Base-by-base conservation (phyloP, 495 filamentous ascomycete genomes). In the Xylaria intraflava region DNA sequence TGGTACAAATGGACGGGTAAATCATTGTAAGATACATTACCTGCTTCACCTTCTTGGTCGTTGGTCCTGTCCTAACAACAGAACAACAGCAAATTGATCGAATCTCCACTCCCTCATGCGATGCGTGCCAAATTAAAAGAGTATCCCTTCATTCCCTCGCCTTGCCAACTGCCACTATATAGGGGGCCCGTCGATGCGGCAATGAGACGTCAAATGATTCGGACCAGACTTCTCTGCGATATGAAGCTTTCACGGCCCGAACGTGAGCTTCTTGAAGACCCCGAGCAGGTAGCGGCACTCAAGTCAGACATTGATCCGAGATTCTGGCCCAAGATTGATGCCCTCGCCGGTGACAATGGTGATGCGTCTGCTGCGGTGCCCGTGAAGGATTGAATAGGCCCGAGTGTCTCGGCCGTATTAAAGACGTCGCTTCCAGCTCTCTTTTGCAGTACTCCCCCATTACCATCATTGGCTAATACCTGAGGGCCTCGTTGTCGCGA, bases 1-100 rank as follows among this genome's bases (percentile, higher is more conserved):
- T 55, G 55, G 48, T 58, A 58, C 46, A 33, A 49, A 29, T 61
- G 55, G 55, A 61, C 58, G 6, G 58, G 58, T 38, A 39, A 24
- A n/a, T 24, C 43, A 16, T 44, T 57, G 48, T 53, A 45, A 30
- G 47, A 23, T 42, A 36, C 26, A 22, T 10, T 33, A 14, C 14
- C 31, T 10, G 8, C 19, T 24, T 14, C 24, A 24, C 27, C 20
- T 10, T 26, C 27, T 12, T 44, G 2, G 22, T n/a, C 7, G 26
- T 17, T 30, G 23, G n/a, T n/a, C n/a, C n/a, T n/a, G 43, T 46
- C 11, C 10, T 46, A 19, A 46, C 23, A 30, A 16, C 4, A 17
- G 6, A 29, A 46, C 10, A 31, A 2, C 26, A 46, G 43, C 31
- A 19, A n/a, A 1, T 19, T 46, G 4, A 31, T 46, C 4, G 24